phyloP scores from a whole-genome alignment of 164 flowering plant species.

The Aristolochia fimbriata region DNA sequence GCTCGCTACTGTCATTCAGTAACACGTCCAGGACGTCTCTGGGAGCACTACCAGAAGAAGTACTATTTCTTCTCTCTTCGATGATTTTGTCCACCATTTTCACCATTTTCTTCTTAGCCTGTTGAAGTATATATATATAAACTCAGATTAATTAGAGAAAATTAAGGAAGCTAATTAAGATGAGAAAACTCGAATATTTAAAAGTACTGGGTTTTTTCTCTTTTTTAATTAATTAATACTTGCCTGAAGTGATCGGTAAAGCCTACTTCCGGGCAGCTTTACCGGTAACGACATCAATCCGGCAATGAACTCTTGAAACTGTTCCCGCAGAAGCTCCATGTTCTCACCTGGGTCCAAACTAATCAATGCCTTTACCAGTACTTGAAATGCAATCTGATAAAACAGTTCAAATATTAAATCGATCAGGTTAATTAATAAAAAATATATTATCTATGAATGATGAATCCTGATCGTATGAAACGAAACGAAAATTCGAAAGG shows the following conservation, averaged over 20 bases:
- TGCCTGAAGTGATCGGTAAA: constrained; percentile 78
- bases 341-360: constrained; percentile 72
- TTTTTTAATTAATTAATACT: too few species aligned
- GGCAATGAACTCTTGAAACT: constrained; percentile 71
- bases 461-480: too few species aligned
- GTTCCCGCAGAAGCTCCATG: constrained; percentile 59
- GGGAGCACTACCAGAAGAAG: constrained; percentile 16
- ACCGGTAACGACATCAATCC: constrained; percentile 88
- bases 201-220: too few species aligned
- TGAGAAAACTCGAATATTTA: too few species aligned
- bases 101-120: constrained; percentile 92
- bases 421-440: too few species aligned
- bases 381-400: constrained; percentile 82
- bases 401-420: constrained; percentile 2
- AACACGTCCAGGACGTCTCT: constrained; percentile 70
- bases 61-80: constrained; percentile 26
- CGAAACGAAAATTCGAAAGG: too few species aligned
- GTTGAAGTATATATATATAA: constrained; percentile 7
- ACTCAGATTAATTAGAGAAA: too few species aligned
- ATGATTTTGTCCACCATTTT: constrained; percentile 53
- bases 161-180: too few species aligned
- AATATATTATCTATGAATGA: too few species aligned
- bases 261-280: constrained; percentile 71
- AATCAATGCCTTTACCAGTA: constrained; percentile 80
- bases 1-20: constrained; percentile 41